Base-by-base conservation (phyloP, 495 filamentous ascomycete genomes). In the Aspergillus egyptiacus region DNA sequence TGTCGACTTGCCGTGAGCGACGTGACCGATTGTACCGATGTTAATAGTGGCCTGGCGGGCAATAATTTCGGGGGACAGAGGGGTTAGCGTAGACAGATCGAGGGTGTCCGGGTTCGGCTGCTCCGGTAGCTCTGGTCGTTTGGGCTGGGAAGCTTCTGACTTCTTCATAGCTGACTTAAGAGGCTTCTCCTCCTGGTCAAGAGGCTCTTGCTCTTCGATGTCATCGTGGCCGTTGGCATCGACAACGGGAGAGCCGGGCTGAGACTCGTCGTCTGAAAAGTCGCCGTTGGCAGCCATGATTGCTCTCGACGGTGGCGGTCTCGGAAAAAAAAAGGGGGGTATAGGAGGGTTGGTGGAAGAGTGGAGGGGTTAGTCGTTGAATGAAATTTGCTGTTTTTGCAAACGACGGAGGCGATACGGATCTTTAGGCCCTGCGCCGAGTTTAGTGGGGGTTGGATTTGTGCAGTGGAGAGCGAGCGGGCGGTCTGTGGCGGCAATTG, bases 11-110 rank as follows among this genome's bases (percentile, higher is more conserved):
- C 93, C 90, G 81, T 97, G 91, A 59, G 93, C 94, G 76, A 96
- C 91, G 68, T 97, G 94, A 39, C 93, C 93, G 68, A 98, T 97
- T 28, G 93, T 96, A 54, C 91, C 93, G 60, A 98, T 96, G 72
- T 98, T 98, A 74, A 96, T 95, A 28, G 94, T 98, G 18, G 93
- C 93, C 78, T 98, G 93, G 48, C 94, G 83, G 49, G 86, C 82
- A 63, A 98, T 98, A 59, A 98, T 96, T 61, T 97, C 93, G 52
- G 93, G 91, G 2, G 91, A 89, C 48, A 96, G 73, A 31, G 93
- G 94, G 44, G 75, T 87, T 52, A 98, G 70, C 20, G 70, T 78
- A 43, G 78, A 76, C 55, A 94, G 75, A 59, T 96, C 89, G 51
- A 98, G 74, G 50, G 86, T 82, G 56, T 82, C 77, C 55, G 93